Conservation (phyloP, 2,329 filamentous ascomycete genomes). For the Lasiodiplodia gonubiensis region DNA sequence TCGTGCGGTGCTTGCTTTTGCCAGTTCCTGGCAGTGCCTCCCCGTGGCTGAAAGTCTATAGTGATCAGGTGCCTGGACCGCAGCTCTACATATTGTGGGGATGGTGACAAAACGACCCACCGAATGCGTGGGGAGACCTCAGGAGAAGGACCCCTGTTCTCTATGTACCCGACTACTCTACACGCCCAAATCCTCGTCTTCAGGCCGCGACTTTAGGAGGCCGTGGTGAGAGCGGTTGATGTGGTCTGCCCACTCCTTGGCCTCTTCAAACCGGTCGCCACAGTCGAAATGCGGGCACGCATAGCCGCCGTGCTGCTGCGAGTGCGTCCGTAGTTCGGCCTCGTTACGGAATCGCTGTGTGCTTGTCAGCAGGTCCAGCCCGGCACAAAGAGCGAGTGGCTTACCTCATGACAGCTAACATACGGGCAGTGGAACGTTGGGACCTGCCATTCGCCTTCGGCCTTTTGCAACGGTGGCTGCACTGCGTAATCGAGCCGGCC, state of each 20-base stretch:
- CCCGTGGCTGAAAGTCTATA: conserved; percentile 14
- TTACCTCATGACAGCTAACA: conserved; percentile 36
- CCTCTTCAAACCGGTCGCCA: conserved; percentile 32
- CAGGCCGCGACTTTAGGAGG: conserved; percentile 30
- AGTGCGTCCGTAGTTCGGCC: conserved; percentile 30
- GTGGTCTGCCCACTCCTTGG: conserved; percentile 35
- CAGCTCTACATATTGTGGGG: conserved; percentile 19
- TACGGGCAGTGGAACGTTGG: conserved; percentile 36
- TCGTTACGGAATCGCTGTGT: conserved; percentile 32
- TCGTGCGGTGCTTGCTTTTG: conserved; percentile 8
- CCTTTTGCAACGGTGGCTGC: conserved; percentile 10
- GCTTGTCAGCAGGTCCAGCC: conserved; percentile 22
- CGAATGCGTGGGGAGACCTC: conserved; percentile 20
- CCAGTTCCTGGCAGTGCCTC: conserved; percentile 23
- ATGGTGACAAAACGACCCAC: conserved; percentile 19
- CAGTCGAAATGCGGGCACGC: conserved; percentile 36
- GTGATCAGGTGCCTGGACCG: conserved; percentile 22
- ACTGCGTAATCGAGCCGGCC: neutral
- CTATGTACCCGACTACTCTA: conserved; percentile 3
- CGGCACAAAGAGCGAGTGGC: neutral
- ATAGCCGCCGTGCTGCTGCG: conserved; percentile 29
- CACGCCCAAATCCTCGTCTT: conserved; percentile 13
- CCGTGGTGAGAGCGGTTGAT: conserved; percentile 37
- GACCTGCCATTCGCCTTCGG: neutral
- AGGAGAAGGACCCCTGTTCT: conserved; percentile 1